phyloP scores from a whole-genome alignment of 371 early-diverging fungal species.

The Circinella minor region DNA sequence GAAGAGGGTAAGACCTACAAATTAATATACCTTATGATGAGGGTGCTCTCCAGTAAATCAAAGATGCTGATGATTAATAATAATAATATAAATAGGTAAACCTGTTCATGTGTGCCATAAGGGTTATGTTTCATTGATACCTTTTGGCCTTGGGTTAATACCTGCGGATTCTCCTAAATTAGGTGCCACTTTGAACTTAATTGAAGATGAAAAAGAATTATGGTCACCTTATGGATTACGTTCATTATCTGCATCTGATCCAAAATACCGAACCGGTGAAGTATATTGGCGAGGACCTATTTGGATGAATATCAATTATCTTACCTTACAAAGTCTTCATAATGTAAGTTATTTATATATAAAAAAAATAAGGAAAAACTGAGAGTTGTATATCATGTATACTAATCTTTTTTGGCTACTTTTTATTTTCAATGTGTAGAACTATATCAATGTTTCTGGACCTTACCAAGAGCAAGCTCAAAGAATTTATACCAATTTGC shows the following conservation, averaged over 20 bases:
- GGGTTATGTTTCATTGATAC: constrained; percentile 89
- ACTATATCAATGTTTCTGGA: constrained; percentile 70
- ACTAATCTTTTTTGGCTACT: no score
- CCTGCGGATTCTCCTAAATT: constrained; percentile 72
- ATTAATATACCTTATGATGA: no score
- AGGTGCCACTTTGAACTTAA: constrained; percentile 74
- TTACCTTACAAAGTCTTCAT: constrained; percentile 77
- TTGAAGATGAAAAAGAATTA: constrained; percentile 71
- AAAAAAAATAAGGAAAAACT: no score
- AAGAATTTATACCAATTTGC: constrained; percentile 75
- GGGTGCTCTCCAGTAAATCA: no score
- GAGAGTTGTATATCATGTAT: no score
- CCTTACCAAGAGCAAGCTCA: constrained; percentile 73
- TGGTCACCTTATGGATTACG: constrained; percentile 88
- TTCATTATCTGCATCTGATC: constrained; percentile 79
- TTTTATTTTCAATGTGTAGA: constrained; percentile 35
- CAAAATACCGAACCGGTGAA: constrained; percentile 80
- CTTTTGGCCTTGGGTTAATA: constrained; percentile 79
- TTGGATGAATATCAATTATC: constrained; percentile 94
- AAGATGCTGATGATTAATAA: neutral
- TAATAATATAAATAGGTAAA: constrained; percentile 23
- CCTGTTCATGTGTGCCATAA: constrained; percentile 79
- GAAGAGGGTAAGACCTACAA: constrained; percentile 27
- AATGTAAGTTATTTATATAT: constrained; percentile 37
- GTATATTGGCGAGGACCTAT: constrained; percentile 96